A percentile compares a stretch with the other conserved stretches of the same genome.
These are phyloP conservation scores for Abrus precatorius DNA, from an alignment of 306 rosid genomes.

Conservation along the genomic window DNA sequence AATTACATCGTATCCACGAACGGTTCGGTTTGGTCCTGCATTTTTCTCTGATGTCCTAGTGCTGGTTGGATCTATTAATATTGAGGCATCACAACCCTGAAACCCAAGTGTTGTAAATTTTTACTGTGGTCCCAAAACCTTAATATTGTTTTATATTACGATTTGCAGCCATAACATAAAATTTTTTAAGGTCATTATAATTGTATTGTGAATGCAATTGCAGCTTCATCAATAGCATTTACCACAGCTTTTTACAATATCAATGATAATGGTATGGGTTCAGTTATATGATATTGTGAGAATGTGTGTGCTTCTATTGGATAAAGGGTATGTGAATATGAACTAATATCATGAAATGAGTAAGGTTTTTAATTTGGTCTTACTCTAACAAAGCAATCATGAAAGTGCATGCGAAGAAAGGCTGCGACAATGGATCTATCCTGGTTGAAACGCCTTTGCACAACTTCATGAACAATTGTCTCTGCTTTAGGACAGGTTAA, in stretches of 20 bases:
- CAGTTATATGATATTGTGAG: too few relatives aligned
- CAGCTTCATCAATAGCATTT: too few relatives aligned
- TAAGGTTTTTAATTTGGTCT: background rate
- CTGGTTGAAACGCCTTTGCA: conserved; percentile 37
- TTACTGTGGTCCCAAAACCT: too few relatives aligned
- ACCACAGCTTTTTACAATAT: too few relatives aligned
- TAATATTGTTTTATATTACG: too few relatives aligned
- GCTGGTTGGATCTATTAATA: conserved; percentile 55
- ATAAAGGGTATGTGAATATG: too few relatives aligned
- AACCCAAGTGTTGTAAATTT: background rate
- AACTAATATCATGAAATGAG: background rate
- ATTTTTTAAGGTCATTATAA: too few relatives aligned
- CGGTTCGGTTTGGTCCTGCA: conserved; percentile 49
- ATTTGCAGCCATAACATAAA: too few relatives aligned
- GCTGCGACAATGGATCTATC: conserved; percentile 51
- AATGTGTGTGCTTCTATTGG: too few relatives aligned
- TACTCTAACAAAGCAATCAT: conserved; percentile 67
- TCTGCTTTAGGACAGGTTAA: conserved; percentile 54
- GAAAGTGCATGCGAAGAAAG: conserved; percentile 71
- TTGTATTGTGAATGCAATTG: too few relatives aligned
- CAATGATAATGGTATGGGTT: too few relatives aligned
- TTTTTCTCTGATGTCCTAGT: conserved; percentile 51
- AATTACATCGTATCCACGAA: conserved; percentile 60
- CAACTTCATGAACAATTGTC: conserved; percentile 46
- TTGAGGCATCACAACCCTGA: conserved; percentile 72